Evolutionary conservation across 768 basidiomycete genomes (phyloP).

Genomic region (Lyophyllum atratum): DNA sequence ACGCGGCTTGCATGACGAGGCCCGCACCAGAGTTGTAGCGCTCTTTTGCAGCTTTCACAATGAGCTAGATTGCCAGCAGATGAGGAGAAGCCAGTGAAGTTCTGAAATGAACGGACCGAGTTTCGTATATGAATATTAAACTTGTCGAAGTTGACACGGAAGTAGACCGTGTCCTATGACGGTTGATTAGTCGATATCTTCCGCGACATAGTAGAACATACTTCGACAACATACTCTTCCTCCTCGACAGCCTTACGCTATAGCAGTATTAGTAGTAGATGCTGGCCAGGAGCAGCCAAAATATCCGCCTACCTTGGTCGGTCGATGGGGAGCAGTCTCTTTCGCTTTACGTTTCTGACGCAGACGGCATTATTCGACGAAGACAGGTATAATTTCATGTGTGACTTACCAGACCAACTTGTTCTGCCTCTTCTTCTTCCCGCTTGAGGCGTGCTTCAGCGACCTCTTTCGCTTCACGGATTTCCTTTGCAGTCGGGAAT

Average conservation of each 20-base stretch:
- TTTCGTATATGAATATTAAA: slow-evolving; percentile 90
- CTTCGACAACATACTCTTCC: slow-evolving; percentile 68
- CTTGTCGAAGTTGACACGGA: slow-evolving; percentile 87
- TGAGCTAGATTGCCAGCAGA: slow-evolving; percentile 53
- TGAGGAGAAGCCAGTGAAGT: slow-evolving; percentile 2
- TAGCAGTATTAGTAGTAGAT: neutral
- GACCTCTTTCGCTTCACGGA: slow-evolving; percentile 69
- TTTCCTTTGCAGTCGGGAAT: slow-evolving; percentile 80
- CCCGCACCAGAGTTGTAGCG: slow-evolving; percentile 80
- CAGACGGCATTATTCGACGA: slow-evolving; percentile 23
- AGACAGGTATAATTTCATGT: neutral
- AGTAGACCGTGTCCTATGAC: slow-evolving; percentile 66
- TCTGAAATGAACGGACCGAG: slow-evolving; percentile 49
- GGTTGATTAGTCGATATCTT: slow-evolving; percentile 12
- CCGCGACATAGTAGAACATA: slow-evolving; percentile 36
- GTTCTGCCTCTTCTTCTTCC: slow-evolving; percentile 76
- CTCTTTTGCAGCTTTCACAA: slow-evolving; percentile 74
- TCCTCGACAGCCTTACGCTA: slow-evolving; percentile 48
- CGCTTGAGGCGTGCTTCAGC: slow-evolving; percentile 64
- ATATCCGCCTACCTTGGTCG: slow-evolving; percentile 49
- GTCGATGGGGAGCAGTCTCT: slow-evolving; percentile 46
- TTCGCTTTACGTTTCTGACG: slow-evolving; percentile 64
- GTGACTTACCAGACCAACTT: slow-evolving; percentile 65
- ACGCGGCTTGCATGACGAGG: slow-evolving; percentile 65
- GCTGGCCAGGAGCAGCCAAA: neutral